Evolutionary conservation across 164 flowering plant species (phyloP), one percentile per base, ranked within the genome.

Genomic region (Platanus orientalis): DNA sequence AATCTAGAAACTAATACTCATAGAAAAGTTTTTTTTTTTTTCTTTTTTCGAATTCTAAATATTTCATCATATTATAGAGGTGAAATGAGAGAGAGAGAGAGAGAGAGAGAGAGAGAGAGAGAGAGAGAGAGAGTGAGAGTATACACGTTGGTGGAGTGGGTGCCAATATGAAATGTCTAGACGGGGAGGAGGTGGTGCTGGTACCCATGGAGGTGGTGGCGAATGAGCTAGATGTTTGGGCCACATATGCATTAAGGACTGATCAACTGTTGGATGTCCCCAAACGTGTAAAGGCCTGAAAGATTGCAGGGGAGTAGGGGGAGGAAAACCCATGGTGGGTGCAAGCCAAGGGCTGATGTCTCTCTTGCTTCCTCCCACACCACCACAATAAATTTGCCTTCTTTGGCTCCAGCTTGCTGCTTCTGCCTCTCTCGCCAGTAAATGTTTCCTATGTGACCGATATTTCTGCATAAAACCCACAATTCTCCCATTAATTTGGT

Each of bases 331-430:
- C 66, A 89, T 80, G 39, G 86, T 83, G 25, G 96, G 92, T 63
- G 89, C 81, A 48, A 75, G 45, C 96, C 93, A 85, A 14, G 86
- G 84, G 28, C 32, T 76, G 67, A 75, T 70, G 6, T 83, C 80
- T 60, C 79, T 72, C 74, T 74, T 83, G 23, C 66, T 71, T 19
- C 62, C 70, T 54, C 79, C 81, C 49, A 74, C 80, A 0, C 71
- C 69, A 1, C 69, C 78, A 4, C 73, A 68, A 45, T 83, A 84
- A 58, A 83, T 79, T 63, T 89, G 95, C 68, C 93, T 69, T 63
- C 87, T 78, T 52, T 89, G 96, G 70, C 73, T 87, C 98, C 96
- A 90, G 69, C 76, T 86, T 6, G 90, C 97, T 16, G 96, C 97
- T 73, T 87, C 97, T 1, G 92, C 96, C 57, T 94, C 97, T 24